These are phyloP conservation scores for Phytophthora citrophthora DNA, from an alignment of 352 stramenopile genomes.

Conservation along the genomic window DNA sequence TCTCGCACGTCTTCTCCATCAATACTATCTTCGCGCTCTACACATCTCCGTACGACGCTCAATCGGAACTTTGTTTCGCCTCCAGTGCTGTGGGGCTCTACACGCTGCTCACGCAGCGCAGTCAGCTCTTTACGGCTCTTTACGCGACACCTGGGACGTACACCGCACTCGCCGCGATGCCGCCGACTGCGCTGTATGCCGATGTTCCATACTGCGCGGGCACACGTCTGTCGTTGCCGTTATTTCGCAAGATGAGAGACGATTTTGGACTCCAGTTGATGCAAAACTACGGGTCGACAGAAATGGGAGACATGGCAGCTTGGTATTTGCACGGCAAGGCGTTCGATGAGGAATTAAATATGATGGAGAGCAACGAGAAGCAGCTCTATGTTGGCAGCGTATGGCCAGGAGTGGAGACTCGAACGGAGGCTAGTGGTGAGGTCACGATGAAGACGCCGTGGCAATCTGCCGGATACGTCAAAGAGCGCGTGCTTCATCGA, in stretches of 20 bases:
- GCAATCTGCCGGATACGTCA: conserved; percentile 81
- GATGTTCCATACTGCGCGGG: conserved; percentile 83
- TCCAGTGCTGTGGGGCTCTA: conserved; percentile 58
- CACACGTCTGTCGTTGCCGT: conserved; percentile 51
- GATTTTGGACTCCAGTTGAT: conserved; percentile 74
- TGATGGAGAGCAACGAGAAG: conserved; percentile 46
- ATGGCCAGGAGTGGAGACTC: conserved; percentile 72
- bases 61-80: conserved; percentile 78
- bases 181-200: conserved; percentile 53
- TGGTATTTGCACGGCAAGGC: conserved; percentile 60
- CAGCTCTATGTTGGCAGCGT: conserved; percentile 69
- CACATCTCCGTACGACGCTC: conserved; percentile 62
- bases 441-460: conserved; percentile 82
- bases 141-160: conserved; percentile 87
- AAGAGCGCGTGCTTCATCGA: conserved; percentile 49
- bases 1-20: conserved; percentile 87
- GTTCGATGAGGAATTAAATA: conserved; percentile 45
- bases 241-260: conserved; percentile 60
- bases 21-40: conserved; percentile 86
- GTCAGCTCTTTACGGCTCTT: conserved; percentile 57
- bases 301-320: conserved; percentile 82
- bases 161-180: conserved; percentile 63
- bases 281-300: conserved; percentile 90
- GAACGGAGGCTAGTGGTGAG: conserved; percentile 56
- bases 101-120: conserved; percentile 47